Percentiles rank a stretch among this genome's conserved stretches.
Evolutionary conservation across 1,284 basidiomycete species (phyloP).

Genomic region (Golubevia sp.): DNA sequence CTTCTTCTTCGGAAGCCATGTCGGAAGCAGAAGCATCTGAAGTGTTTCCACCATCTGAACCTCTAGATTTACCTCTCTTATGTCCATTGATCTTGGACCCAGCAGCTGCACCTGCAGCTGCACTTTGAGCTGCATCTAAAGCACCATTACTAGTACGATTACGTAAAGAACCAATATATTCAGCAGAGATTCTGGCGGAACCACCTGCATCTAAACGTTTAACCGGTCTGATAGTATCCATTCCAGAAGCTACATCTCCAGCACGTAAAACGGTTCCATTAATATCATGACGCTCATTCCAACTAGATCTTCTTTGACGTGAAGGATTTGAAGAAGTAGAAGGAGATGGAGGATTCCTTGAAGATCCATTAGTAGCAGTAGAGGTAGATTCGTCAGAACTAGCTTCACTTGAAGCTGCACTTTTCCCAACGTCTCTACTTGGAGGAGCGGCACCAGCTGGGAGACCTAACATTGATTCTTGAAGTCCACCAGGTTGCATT

Average conservation of each 20-base stretch:
- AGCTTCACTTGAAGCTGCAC: constrained; percentile 6
- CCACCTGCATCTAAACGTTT: constrained; percentile 83
- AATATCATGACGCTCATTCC: constrained; percentile 68
- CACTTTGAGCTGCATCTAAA: constrained; percentile 10
- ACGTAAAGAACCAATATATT: constrained; percentile 70
- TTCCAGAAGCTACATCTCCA: constrained; percentile 70
- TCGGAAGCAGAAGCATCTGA: constrained; percentile 3
- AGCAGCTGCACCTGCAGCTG: constrained; percentile 12
- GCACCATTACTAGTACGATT: constrained; percentile 11
- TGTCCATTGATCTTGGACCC: constrained; percentile 57
- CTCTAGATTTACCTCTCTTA: constrained; percentile 63
- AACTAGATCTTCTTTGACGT: constrained; percentile 37
- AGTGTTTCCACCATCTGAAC: constrained; percentile 7
- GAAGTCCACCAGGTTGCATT: constrained; percentile 19
- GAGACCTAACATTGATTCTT: neutral
- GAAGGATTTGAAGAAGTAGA: constrained; percentile 1
- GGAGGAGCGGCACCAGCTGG: constrained; percentile 1
- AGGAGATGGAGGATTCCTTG: neutral
- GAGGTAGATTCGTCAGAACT: constrained; percentile 9
- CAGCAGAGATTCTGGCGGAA: constrained; percentile 77
- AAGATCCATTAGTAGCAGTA: constrained; percentile 4
- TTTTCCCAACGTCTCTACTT: constrained; percentile 11
- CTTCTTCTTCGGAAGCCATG: constrained; percentile 17
- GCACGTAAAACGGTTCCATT: constrained; percentile 77
- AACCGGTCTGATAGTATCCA: constrained; percentile 86